phyloP scores from a whole-genome alignment of 176 grass and related monocot genomes.

The Zea luxurians region DNA sequence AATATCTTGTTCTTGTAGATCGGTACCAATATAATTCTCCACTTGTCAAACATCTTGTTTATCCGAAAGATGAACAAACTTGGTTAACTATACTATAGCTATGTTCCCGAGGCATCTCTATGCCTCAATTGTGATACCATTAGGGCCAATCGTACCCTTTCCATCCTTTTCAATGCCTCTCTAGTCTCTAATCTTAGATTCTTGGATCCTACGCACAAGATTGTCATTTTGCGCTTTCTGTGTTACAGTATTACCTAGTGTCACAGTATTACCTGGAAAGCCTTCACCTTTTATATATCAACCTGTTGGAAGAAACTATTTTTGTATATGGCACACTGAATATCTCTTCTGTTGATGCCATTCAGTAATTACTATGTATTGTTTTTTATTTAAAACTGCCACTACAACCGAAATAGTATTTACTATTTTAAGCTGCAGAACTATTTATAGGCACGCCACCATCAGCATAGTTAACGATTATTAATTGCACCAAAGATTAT shows the following conservation, averaged over 20 bases:
- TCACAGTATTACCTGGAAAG: not conserved
- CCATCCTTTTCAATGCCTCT: too few species aligned
- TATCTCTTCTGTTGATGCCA: constrained; percentile 6
- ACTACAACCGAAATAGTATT: not conserved
- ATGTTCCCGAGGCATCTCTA: too few species aligned
- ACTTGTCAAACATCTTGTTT: too few species aligned
- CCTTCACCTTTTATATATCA: not conserved
- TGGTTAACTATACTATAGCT: too few species aligned
- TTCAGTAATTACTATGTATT: not conserved
- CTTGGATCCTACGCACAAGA: too few species aligned
- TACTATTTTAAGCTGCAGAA: not conserved
- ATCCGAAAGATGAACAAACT: too few species aligned
- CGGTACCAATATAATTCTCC: too few species aligned
- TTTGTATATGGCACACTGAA: not conserved
- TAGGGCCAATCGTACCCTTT: too few species aligned
- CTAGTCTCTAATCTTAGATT: too few species aligned
- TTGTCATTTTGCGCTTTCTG: not conserved
- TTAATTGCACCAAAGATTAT: not conserved
- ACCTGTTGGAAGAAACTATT: constrained; percentile 23
- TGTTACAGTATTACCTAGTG: too few species aligned
- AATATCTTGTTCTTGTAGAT: too few species aligned
- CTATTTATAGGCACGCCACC: constrained; percentile 8
- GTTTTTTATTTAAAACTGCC: constrained; percentile 1
- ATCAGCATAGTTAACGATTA: not conserved
- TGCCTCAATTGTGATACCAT: too few species aligned